phyloP scores from a whole-genome alignment of 78 protist genomes.

The Diacronema lutheri region DNA sequence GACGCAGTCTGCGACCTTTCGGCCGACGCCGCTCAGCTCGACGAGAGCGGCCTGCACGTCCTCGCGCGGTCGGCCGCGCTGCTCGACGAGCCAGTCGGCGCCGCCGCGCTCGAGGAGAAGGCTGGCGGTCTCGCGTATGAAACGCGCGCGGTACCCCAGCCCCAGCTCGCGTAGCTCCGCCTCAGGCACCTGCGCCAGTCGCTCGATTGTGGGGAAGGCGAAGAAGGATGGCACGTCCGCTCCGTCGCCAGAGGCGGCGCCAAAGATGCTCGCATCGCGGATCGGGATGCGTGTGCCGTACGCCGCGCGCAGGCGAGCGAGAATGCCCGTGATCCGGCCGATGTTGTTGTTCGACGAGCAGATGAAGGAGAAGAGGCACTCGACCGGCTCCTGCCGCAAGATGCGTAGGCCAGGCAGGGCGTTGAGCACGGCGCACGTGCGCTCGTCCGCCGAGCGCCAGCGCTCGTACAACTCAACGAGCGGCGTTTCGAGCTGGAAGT shows the following conservation, averaged over 20 bases:
- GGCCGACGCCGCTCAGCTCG: slow-evolving; percentile 39
- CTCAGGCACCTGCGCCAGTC: slow-evolving; percentile 32
- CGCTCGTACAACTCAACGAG: neutral
- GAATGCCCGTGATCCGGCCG: slow-evolving; percentile 67
- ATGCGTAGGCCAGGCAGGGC: neutral
- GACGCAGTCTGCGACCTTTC: slow-evolving; percentile 88
- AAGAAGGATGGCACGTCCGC: neutral
- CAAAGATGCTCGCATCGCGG: neutral
- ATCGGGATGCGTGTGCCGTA: neutral
- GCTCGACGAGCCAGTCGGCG: neutral
- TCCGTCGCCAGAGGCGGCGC: neutral
- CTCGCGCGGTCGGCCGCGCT: neutral
- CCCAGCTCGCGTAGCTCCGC: slow-evolving; percentile 70
- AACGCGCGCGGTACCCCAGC: slow-evolving; percentile 82
- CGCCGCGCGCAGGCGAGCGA: neutral
- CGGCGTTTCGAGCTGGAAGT: slow-evolving; percentile 17
- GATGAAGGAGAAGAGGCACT: slow-evolving; percentile 83
- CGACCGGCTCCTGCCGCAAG: slow-evolving; percentile 71
- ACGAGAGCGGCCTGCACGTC: slow-evolving; percentile 8
- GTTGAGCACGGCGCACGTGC: neutral
- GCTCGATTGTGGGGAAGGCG: slow-evolving; percentile 53
- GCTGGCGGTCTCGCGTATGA: slow-evolving; percentile 38
- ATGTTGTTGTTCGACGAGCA: slow-evolving; percentile 89
- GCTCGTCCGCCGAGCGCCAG: neutral
- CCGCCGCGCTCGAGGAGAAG: slow-evolving; percentile 20